A percentile compares a stretch with the other conserved stretches of the same genome.
Evolutionary conservation across 2,329 filamentous ascomycete species (phyloP).

Genomic region (Cryphonectria carpinicola): DNA sequence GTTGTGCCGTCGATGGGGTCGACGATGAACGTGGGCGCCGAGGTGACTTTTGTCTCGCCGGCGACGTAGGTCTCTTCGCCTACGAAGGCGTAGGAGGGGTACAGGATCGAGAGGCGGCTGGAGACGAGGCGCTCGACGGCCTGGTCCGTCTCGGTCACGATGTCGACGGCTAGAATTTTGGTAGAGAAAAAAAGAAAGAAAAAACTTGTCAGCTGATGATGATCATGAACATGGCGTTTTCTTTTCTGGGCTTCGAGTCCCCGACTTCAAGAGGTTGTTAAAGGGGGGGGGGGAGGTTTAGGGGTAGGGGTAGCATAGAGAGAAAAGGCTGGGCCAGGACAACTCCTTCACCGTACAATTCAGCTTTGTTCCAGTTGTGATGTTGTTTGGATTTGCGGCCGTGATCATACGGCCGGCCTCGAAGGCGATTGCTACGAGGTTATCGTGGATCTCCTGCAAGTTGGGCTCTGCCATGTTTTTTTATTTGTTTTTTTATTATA

Average conservation of each 20-base stretch:
- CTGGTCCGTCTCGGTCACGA: conserved; percentile 70
- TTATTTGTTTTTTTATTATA: too few species aligned
- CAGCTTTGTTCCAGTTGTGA: conserved; percentile 63
- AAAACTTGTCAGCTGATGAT: not conserved
- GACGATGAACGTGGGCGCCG: conserved; percentile 75
- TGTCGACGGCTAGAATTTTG: conserved; percentile 60
- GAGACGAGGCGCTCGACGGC: conserved; percentile 67
- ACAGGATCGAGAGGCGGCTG: conserved; percentile 52
- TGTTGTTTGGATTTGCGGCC: conserved; percentile 61
- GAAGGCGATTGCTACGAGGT: conserved; percentile 61
- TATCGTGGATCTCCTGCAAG: conserved; percentile 65
- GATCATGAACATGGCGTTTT: not conserved
- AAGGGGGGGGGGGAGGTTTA: conserved; percentile 13
- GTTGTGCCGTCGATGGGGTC: conserved; percentile 84
- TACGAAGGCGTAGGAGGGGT: conserved; percentile 66
- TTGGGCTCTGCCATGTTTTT: conserved; percentile 58
- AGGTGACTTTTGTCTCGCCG: conserved; percentile 62
- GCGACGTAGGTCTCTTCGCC: conserved; percentile 78
- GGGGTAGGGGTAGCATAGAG: conserved; percentile 20
- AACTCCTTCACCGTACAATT: conserved; percentile 55
- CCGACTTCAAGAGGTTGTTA: not conserved
- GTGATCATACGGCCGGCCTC: conserved; percentile 69
- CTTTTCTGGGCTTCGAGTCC: too few species aligned
- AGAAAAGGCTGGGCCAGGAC: not conserved
- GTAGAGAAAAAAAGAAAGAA: not conserved